Evolutionary conservation across 345 rosid genomes (phyloP).

Genomic region (Alliaria petiolata): DNA sequence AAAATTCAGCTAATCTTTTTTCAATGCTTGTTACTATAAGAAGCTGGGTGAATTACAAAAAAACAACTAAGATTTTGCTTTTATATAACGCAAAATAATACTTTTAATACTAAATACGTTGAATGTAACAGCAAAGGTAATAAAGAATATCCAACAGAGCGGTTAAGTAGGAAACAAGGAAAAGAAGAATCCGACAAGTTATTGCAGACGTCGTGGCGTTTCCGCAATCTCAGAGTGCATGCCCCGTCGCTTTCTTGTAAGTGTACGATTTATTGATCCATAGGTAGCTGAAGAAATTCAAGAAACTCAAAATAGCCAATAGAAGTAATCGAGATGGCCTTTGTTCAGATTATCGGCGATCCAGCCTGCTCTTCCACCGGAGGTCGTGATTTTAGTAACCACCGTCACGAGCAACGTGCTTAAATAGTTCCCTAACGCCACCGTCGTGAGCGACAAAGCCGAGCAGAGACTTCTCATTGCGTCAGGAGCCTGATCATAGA

Average conservation of each 20-base stretch:
- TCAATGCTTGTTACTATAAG: no score
- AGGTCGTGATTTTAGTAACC: slow-evolving; percentile 53
- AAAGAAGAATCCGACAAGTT: no score
- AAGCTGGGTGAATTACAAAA: no score
- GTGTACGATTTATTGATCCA: slow-evolving; percentile 67
- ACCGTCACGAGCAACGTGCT: slow-evolving; percentile 70
- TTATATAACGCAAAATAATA: no score
- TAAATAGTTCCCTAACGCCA: slow-evolving; percentile 73
- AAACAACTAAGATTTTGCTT: no score
- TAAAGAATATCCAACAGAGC: not conserved
- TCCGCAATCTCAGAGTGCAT: not conserved
- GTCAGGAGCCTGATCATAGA: slow-evolving; percentile 96
- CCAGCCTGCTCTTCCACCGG: slow-evolving; percentile 70
- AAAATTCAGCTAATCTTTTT: no score
- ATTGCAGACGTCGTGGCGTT: not conserved
- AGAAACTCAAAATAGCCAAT: slow-evolving; percentile 58
- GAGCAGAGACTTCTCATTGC: slow-evolving; percentile 93
- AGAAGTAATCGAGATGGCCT: slow-evolving; percentile 89
- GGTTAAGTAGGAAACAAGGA: not conserved
- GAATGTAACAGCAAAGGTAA: no score
- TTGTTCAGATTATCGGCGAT: slow-evolving; percentile 72
- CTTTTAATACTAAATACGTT: not conserved
- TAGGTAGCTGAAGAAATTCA: slow-evolving; percentile 65
- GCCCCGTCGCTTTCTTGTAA: slow-evolving; percentile 65
- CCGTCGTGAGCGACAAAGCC: slow-evolving; percentile 73